Evolutionary conservation across 23 red algal genomes (phyloP).

Genomic region (Gracilaria vermiculophylla): DNA sequence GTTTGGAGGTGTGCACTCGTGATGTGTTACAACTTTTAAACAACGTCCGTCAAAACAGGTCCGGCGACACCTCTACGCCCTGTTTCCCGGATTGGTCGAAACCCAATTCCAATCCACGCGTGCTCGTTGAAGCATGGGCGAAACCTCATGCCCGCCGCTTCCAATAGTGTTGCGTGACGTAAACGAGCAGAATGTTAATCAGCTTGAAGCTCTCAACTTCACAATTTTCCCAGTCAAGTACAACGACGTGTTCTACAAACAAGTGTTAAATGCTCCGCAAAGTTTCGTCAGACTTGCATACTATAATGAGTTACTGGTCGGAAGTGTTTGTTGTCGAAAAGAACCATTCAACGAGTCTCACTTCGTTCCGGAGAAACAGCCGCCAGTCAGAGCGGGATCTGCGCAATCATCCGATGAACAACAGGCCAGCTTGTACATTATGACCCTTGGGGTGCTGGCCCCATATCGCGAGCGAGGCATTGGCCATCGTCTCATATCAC

Average conservation of each 20-base stretch:
- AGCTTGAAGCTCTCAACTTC: conserved; percentile 64
- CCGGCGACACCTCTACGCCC: no score
- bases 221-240: conserved; percentile 84
- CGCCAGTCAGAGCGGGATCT: background rate
- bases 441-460: conserved; percentile 86
- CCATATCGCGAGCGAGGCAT: conserved; percentile 85
- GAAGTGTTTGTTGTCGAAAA: conserved; percentile 46
- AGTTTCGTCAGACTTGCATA: conserved; percentile 67
- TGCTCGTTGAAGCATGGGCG: background rate
- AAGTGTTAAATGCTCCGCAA: conserved; percentile 43
- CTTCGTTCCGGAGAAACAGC: background rate
- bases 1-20: no score
- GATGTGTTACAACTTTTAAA: no score
- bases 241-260: conserved; percentile 58
- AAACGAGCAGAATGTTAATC: conserved; percentile 67
- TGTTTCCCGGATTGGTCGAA: no score
- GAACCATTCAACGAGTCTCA: conserved; percentile 13
- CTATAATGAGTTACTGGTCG: conserved; percentile 44
- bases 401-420: background rate
- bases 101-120: no score
- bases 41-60: no score
- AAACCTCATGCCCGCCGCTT: background rate
- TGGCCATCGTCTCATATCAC: conserved; percentile 56
- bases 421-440: conserved; percentile 74
- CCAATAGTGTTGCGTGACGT: conserved; percentile 35